Evolutionary conservation across 257 asterid species (phyloP).

Genomic region (Solanum gandarillasii): DNA sequence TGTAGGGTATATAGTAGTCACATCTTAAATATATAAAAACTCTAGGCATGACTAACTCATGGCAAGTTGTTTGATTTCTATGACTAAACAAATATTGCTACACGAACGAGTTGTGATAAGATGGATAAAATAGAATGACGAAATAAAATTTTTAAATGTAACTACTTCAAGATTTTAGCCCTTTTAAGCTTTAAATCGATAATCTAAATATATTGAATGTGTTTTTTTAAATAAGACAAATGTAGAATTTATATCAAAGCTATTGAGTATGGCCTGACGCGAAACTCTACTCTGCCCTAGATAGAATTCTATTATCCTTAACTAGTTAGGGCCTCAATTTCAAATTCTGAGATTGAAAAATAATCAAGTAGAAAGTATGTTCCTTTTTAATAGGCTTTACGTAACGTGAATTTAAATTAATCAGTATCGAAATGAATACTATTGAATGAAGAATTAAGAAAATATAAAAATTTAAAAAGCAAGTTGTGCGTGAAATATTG

Average conservation of each 20-base stretch:
- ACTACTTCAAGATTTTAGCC: not conserved
- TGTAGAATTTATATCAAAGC: not conserved
- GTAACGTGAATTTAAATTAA: accelerated
- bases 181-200: not conserved
- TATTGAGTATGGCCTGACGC: not conserved
- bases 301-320: not conserved
- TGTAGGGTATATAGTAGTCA: not conserved
- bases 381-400: not conserved
- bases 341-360: accelerated
- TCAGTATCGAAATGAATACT: accelerated
- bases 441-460: not conserved
- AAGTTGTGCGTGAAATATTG: slow-evolving; percentile 1
- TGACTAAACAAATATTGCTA: not conserved
- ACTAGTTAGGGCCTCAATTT: accelerated
- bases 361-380: not conserved
- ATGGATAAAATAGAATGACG: not conserved
- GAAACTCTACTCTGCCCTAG: accelerated
- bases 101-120: not conserved
- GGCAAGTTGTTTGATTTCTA: not conserved
- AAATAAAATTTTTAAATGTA: accelerated
- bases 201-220: not conserved
- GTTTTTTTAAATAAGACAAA: not conserved
- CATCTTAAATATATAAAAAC: not conserved
- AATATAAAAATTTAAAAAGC: not conserved
- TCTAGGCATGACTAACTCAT: not conserved